phyloP scores from a whole-genome alignment of 129 eudicot genomes.

The Lactuca sativa region DNA sequence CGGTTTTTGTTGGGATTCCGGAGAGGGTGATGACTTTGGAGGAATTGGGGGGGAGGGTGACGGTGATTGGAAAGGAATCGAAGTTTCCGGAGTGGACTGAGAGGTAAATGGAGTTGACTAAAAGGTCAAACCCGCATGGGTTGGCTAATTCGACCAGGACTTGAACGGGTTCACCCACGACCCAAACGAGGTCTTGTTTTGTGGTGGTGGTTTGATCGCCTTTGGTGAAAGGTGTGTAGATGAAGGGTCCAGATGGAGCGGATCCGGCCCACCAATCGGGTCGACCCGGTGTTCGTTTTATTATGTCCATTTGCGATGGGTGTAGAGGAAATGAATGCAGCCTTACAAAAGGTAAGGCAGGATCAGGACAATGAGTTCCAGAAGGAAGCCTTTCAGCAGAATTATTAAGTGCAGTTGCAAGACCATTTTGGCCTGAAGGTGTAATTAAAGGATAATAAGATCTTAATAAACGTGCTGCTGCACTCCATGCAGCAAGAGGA shows the following conservation, averaged over 20 bases:
- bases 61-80: conserved; percentile 89
- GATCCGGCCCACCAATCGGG: conserved; percentile 98
- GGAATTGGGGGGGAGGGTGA: conserved; percentile 82
- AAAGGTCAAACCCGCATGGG: conserved; percentile 91
- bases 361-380: conserved; percentile 97
- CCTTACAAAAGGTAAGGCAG: conserved; percentile 95
- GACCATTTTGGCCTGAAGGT: conserved; percentile 97
- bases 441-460: conserved; percentile 97
- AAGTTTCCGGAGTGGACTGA: conserved; percentile 80
- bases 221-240: conserved; percentile 97
- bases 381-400: conserved; percentile 93
- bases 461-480: conserved; percentile 94
- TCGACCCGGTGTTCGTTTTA: conserved; percentile 68
- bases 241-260: conserved; percentile 98
- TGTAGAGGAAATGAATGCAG: conserved; percentile 92
- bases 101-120: conserved; percentile 84
- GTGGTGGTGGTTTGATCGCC: conserved; percentile 58
- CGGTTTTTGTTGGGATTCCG: conserved; percentile 89
- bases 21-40: conserved; percentile 85
- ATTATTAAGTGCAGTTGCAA: conserved; percentile 80
- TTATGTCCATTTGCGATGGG: conserved; percentile 81
- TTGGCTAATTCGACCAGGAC: conserved; percentile 92
- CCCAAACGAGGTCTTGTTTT: conserved; percentile 89
- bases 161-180: conserved; percentile 93
- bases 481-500: conserved; percentile 99